Base-by-base conservation (phyloP, 345 rosid species). In the Camelina hispida region DNA sequence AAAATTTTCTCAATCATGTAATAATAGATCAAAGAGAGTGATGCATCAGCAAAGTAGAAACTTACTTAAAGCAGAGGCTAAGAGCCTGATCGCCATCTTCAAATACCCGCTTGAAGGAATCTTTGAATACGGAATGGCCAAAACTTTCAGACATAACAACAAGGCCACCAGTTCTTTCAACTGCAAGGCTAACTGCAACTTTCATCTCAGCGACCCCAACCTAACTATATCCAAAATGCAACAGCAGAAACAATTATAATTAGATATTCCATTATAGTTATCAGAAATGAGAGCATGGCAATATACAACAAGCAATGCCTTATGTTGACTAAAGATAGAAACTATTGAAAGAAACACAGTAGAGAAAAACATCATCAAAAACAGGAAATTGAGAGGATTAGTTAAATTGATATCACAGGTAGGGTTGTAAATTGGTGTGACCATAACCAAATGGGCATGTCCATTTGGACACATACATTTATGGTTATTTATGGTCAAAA, bases 21-120 rank as follows among this genome's bases (percentile, higher is more conserved):
- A 48, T 3, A 30, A 44, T 44, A 8, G 2, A 66, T 11, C 55
- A 32, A 48, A 46, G 30, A 66, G 23, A 50, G 2, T 32, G 40
- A 16, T 65, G 56, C 43, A 65, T 22, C 16, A 20, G 30, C n/a
- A 66, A 47, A 47, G 42, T 17, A 48, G 44, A 48, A 59, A 83
- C 93, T 79, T 73, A 92, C 97, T 88, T 92, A 83, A 85, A 92
- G 80, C 88, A 87, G 60, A 89, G 91, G 69, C 92, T 93, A 68
- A 89, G 92, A 75, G 97, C 83, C 71, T 83, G 93, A 66, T 88
- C 91, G 42, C 97, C 97, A 52, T 83, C 80, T 81, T 88, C 89
- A 78, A 92, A 92, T 46, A 87, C 73, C 59, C 80, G 88, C 68
- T 75, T 84, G 25, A 89, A 81, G 46, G 96, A 89, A 56, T 86